phyloP scores from a whole-genome alignment of 352 stramenopile species.

The Phytophthora aleatoria region DNA sequence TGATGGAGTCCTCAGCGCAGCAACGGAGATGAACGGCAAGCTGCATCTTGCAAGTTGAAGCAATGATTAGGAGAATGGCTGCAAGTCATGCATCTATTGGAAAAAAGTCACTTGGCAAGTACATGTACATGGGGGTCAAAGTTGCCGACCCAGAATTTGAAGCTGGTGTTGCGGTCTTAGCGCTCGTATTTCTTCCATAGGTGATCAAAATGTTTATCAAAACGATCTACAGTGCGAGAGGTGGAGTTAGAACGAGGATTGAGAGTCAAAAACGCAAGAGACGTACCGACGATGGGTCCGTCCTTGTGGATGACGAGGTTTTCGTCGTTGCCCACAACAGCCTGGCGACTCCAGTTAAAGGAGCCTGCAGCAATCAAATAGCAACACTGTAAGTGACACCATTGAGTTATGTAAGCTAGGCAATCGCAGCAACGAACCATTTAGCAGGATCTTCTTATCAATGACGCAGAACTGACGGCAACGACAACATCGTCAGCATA shows the following conservation, averaged over 20 bases:
- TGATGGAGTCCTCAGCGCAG: constrained; percentile 35
- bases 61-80: too few species aligned
- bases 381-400: not conserved
- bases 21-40: constrained; percentile 17
- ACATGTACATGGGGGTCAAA: not conserved
- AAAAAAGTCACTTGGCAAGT: not conserved
- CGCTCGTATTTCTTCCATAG: constrained; percentile 65
- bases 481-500: constrained; percentile 3
- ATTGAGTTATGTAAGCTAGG: not conserved
- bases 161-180: not conserved
- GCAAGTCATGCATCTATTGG: too few species aligned
- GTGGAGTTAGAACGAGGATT: not conserved
- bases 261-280: not conserved
- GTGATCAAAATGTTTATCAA: constrained; percentile 64
- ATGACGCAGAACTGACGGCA: constrained; percentile 68
- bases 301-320: constrained; percentile 64
- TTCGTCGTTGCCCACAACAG: constrained; percentile 64
- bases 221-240: constrained; percentile 38
- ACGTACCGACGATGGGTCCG: constrained; percentile 58
- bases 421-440: constrained; percentile 34
- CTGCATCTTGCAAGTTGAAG: not conserved
- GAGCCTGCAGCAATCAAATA: constrained; percentile 35
- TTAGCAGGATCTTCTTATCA: constrained; percentile 61
- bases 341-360: constrained; percentile 81
- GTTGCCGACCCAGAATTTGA: not conserved